Conservation (phyloP, 495 filamentous ascomycete species). For the Arthonia radiata region DNA sequence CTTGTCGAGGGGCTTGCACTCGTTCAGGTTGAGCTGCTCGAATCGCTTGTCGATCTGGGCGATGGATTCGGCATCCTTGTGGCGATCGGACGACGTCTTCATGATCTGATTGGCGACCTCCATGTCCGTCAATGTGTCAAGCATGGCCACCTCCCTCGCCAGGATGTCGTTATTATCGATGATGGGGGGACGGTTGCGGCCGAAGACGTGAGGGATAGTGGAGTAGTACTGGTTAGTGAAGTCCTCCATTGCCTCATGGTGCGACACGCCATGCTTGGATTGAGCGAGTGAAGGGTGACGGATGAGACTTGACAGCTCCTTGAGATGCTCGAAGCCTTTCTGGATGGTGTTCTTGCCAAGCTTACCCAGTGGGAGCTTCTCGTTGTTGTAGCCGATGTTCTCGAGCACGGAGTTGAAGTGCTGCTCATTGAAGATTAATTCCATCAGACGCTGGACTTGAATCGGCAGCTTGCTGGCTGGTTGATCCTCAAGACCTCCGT, state of each 20-base stretch:
- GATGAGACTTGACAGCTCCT: conserved; percentile 38
- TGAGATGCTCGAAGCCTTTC: conserved; percentile 44
- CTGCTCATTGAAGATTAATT: conserved; percentile 58
- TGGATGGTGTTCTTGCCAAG: conserved; percentile 51
- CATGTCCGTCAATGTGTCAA: conserved; percentile 62
- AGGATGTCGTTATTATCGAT: conserved; percentile 28
- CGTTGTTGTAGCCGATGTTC: conserved; percentile 46
- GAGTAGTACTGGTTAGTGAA: conserved; percentile 58
- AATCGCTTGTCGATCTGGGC: conserved; percentile 48
- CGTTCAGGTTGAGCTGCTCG: conserved; percentile 39
- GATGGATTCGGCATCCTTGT: conserved; percentile 18
- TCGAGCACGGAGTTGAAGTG: conserved; percentile 39
- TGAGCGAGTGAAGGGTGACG: conserved; percentile 21
- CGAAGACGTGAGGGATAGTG: conserved; percentile 60
- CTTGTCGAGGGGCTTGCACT: conserved; percentile 26
- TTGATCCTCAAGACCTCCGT: conserved; percentile 6
- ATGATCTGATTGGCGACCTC: conserved; percentile 56
- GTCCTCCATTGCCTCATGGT: conserved; percentile 21
- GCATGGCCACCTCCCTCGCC: conserved; percentile 48
- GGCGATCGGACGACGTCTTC: conserved; percentile 28
- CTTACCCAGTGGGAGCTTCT: conserved; percentile 63
- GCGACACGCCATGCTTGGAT: conserved; percentile 19
- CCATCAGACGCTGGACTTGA: conserved; percentile 39
- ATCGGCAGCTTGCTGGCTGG: conserved; percentile 25
- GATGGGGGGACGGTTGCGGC: conserved; percentile 42